phyloP scores from a whole-genome alignment of 108 stramenopile species.

The Tribonema minus region DNA sequence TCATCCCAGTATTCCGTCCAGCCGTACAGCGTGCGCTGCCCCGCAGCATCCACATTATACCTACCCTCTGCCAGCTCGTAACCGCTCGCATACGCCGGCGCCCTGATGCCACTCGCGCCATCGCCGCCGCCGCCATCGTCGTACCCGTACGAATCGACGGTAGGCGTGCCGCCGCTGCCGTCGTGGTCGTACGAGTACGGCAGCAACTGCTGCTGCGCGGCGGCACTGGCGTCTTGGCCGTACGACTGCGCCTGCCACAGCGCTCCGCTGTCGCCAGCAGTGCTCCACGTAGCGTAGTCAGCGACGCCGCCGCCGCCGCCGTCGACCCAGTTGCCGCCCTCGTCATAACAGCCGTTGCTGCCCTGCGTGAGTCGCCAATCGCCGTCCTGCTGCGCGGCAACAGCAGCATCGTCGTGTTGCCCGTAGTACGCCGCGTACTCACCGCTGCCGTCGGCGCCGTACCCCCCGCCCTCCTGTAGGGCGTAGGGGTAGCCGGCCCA shows the following conservation, averaged over 20 bases:
- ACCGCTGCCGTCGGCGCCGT: not conserved
- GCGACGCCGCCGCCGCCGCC: not conserved
- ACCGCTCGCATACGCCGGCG: too few species aligned
- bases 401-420: not conserved
- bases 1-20: constrained; percentile 58
- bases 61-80: not conserved
- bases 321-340: not conserved
- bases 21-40: constrained; percentile 10
- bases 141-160: not conserved
- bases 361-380: too few species aligned
- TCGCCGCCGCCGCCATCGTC: not conserved
- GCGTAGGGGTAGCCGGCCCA: not conserved
- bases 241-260: too few species aligned
- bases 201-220: not conserved
- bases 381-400: not conserved
- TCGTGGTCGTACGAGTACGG: not conserved
- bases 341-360: not conserved
- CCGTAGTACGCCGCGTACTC: not conserved
- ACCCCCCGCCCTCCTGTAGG: not conserved
- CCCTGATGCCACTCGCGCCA: not conserved
- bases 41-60: not conserved
- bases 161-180: not conserved
- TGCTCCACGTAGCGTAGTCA: too few species aligned
- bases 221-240: too few species aligned
- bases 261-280: too few species aligned